Evolutionary conservation across 345 rosid genomes (phyloP).

Genomic region (Syzygium aromaticum): DNA sequence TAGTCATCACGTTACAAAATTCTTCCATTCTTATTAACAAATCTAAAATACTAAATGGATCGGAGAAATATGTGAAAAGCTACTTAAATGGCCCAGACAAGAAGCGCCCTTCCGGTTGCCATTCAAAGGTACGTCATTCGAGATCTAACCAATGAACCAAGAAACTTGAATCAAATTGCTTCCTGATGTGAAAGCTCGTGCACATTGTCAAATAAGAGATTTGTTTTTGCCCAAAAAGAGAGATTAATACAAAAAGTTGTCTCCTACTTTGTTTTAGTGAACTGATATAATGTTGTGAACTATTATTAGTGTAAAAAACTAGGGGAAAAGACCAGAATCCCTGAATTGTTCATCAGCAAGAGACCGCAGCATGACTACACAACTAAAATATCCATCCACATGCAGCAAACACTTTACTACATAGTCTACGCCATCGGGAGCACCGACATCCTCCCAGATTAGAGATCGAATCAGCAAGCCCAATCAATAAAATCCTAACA

Average conservation of each 20-base stretch:
- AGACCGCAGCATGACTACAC: neutral
- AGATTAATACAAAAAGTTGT: neutral
- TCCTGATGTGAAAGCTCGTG: neutral
- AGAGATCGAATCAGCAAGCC: neutral
- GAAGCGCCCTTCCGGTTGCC: neutral
- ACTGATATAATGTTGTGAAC: neutral
- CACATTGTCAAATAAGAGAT: neutral
- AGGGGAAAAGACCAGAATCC: neutral
- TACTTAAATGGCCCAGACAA: neutral
- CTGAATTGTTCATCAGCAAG: neutral
- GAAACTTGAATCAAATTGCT: neutral
- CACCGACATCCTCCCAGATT: neutral
- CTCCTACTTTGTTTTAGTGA: neutral
- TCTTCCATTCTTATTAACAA: neutral
- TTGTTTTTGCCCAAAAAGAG: neutral
- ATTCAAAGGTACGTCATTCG: neutral
- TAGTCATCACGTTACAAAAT: neutral
- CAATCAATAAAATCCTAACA: neutral
- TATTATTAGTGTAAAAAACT: neutral
- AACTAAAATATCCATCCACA: neutral
- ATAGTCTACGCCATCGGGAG: neutral
- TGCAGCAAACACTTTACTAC: neutral
- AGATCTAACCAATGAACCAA: neutral
- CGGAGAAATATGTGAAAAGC: neutral
- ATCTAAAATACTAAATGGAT: neutral